A percentile compares a stretch with the other conserved stretches of the same genome.
These are phyloP conservation scores for Beauveria sp. DNA, from an alignment of 2,329 filamentous ascomycete genomes.

Conservation along the genomic window DNA sequence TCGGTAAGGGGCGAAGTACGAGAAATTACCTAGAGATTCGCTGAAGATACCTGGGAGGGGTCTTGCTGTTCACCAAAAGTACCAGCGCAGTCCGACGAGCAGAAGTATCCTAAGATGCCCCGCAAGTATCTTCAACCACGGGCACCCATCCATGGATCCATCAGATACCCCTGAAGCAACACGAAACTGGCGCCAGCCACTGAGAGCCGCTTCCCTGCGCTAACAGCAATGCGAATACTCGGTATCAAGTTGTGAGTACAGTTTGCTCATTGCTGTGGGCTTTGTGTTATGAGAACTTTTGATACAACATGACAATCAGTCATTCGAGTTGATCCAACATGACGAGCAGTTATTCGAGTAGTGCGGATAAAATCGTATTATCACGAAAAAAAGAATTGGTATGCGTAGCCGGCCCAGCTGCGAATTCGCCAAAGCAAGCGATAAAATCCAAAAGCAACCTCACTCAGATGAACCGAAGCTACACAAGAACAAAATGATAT, in stretches of 20 bases:
- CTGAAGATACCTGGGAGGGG: background rate
- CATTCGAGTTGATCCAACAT: background rate
- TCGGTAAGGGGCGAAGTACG: too few relatives aligned
- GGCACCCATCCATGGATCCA: background rate
- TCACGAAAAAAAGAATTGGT: too few relatives aligned
- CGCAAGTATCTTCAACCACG: background rate
- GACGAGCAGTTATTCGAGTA: too few relatives aligned
- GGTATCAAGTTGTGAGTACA: background rate
- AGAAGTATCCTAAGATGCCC: background rate
- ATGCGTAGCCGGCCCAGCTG: too few relatives aligned
- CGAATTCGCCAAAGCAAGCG: too few relatives aligned
- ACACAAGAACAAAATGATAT: background rate
- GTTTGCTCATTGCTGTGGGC: background rate
- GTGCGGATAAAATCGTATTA: too few relatives aligned
- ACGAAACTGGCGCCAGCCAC: constrained; percentile 5
- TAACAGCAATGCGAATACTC: background rate
- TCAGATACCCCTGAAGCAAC: constrained; percentile 7
- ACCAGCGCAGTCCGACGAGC: background rate
- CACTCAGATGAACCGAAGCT: too few relatives aligned
- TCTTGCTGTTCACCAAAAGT: background rate
- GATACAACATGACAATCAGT: background rate
- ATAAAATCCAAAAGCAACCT: too few relatives aligned
- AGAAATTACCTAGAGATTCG: background rate
- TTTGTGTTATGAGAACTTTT: background rate
- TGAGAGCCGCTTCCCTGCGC: background rate